A percentile compares a stretch with the other conserved stretches of the same genome.
phyloP scores from a whole-genome alignment of 2,329 filamentous ascomycete genomes.

The Botrytis porri region DNA sequence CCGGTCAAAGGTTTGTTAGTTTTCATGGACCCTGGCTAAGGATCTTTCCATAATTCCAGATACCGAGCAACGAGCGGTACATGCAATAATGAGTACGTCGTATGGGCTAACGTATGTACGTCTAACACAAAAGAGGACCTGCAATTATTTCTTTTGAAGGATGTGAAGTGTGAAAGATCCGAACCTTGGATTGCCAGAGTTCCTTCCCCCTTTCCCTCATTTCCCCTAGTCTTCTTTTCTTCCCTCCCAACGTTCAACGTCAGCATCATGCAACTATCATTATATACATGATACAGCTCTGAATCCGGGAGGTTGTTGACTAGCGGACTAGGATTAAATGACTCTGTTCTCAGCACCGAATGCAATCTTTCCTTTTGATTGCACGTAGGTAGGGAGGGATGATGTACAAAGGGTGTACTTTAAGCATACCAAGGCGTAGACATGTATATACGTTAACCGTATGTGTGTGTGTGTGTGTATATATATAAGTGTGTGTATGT shows the following conservation, averaged over 20 bases:
- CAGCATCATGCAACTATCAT: constrained; percentile 7
- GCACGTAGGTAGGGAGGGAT: background rate
- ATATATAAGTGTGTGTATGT: background rate
- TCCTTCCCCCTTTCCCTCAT: background rate
- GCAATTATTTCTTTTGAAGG: background rate
- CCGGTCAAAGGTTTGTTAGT: background rate
- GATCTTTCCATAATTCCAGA: background rate
- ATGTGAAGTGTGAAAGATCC: background rate
- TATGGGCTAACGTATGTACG: background rate
- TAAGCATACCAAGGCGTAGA: background rate
- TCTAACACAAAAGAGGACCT: background rate
- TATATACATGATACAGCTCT: background rate
- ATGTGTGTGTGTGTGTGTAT: background rate
- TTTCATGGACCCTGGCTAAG: background rate
- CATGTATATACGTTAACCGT: background rate
- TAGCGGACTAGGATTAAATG: background rate
- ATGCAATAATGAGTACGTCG: background rate
- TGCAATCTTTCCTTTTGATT: background rate
- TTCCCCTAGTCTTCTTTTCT: background rate
- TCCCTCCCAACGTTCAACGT: background rate
- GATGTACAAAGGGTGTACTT: background rate
- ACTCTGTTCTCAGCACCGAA: background rate
- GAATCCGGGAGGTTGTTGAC: background rate
- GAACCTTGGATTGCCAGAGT: background rate
- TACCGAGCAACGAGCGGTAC: background rate